phyloP scores from a whole-genome alignment of 371 early-diverging fungal species.

The Mortierella sp. region DNA sequence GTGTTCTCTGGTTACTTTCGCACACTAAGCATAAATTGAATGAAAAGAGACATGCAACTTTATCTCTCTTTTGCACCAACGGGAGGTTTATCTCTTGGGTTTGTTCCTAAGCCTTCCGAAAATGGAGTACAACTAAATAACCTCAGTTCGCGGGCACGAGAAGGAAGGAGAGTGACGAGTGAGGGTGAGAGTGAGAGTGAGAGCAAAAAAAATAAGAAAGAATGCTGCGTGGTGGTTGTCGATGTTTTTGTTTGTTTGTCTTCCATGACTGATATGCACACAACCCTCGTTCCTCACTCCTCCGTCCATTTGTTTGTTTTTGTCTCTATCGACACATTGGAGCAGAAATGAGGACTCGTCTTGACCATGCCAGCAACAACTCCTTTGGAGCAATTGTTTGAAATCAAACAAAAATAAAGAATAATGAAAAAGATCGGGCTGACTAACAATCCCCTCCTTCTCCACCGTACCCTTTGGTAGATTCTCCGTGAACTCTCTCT shows the following conservation, averaged over 20 bases:
- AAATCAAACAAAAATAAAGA: neutral
- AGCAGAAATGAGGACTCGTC: too few species aligned
- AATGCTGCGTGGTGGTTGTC: neutral
- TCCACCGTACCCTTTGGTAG: neutral
- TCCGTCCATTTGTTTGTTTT: too few species aligned
- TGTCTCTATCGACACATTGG: too few species aligned
- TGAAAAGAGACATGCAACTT: neutral
- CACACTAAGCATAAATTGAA: constrained; percentile 4
- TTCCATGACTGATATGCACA: constrained; percentile 1
- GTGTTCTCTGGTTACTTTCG: neutral
- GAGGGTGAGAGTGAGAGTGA: neutral
- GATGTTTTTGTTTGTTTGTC: neutral
- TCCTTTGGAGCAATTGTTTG: too few species aligned
- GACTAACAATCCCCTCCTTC: neutral
- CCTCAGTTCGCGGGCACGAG: neutral
- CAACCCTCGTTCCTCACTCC: neutral
- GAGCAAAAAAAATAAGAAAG: neutral
- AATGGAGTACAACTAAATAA: neutral
- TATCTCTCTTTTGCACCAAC: neutral
- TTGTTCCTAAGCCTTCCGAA: constrained; percentile 8
- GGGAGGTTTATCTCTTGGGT: neutral
- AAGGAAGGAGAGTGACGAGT: neutral
- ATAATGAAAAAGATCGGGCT: neutral
- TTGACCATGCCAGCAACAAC: too few species aligned
- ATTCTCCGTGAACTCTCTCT: neutral